A percentile compares a stretch with the other conserved stretches of the same genome.
Evolutionary conservation across 2,329 filamentous ascomycete species (phyloP).

Genomic region (Cadophora malorum): DNA sequence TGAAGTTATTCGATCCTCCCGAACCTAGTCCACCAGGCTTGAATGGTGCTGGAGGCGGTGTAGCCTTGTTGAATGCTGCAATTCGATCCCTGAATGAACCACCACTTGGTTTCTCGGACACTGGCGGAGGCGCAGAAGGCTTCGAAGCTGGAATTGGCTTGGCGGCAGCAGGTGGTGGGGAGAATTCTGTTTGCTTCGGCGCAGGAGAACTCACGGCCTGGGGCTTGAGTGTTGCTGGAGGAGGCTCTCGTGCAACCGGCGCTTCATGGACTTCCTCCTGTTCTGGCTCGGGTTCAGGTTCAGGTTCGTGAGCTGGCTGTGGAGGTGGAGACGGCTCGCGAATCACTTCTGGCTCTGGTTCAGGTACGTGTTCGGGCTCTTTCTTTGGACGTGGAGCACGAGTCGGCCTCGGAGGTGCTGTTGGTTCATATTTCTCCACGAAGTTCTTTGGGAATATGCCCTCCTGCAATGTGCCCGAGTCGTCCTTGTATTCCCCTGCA

Average conservation of each 20-base stretch:
- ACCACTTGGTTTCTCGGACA: slow-evolving; percentile 72
- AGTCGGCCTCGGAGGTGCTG: slow-evolving; percentile 83
- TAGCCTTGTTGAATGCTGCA: slow-evolving; percentile 93
- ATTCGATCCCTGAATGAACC: slow-evolving; percentile 94
- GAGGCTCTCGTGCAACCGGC: slow-evolving; percentile 43
- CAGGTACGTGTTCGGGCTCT: slow-evolving; percentile 46
- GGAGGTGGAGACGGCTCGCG: slow-evolving; percentile 47
- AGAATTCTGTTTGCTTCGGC: slow-evolving; percentile 44
- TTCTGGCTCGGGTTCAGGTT: slow-evolving; percentile 47
- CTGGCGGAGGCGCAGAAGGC: slow-evolving; percentile 63
- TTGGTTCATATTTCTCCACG: slow-evolving; percentile 94
- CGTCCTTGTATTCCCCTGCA: slow-evolving; percentile 83
- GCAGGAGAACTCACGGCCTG: slow-evolving; percentile 47
- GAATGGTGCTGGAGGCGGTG: slow-evolving; percentile 87
- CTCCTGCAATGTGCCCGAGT: slow-evolving; percentile 74
- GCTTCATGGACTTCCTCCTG: slow-evolving; percentile 49
- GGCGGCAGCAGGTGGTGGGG: slow-evolving; percentile 44
- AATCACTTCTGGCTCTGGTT: slow-evolving; percentile 48
- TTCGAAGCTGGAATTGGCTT: slow-evolving; percentile 36
- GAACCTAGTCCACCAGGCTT: slow-evolving; percentile 73
- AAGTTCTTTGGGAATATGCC: slow-evolving; percentile 97
- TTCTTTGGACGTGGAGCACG: slow-evolving; percentile 73
- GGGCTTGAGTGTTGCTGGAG: slow-evolving; percentile 46
- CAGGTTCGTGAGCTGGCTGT: slow-evolving; percentile 46
- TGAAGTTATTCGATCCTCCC: slow-evolving; percentile 70